Percentiles rank a stretch among this genome's conserved stretches.
Evolutionary conservation across 2,329 filamentous ascomycete genomes (phyloP).

Genomic region (Monilinia fructicola): DNA sequence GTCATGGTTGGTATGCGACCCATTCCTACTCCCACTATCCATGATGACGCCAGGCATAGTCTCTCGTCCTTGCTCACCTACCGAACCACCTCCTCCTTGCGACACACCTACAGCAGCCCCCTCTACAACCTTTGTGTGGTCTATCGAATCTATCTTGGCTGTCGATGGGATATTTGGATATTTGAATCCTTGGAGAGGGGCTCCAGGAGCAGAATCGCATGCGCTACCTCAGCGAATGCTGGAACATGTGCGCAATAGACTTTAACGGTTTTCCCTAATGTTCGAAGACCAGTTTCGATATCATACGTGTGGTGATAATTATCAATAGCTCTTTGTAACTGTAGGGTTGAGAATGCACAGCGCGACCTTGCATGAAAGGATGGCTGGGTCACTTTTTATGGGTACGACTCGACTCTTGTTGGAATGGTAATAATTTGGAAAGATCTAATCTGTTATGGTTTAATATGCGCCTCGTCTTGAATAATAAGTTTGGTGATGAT

Average conservation of each 20-base stretch:
- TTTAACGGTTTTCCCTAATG: slow-evolving; percentile 10
- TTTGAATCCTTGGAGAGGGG: slow-evolving; percentile 24
- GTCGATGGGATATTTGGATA: slow-evolving; percentile 26
- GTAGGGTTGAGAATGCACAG: slow-evolving; percentile 32
- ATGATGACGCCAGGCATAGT: slow-evolving; percentile 57
- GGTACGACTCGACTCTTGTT: slow-evolving; percentile 22
- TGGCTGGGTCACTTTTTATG: slow-evolving; percentile 28
- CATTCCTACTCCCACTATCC: slow-evolving; percentile 55
- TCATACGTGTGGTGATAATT: slow-evolving; percentile 19
- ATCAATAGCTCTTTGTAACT: slow-evolving; percentile 24
- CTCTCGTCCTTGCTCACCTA: slow-evolving; percentile 31
- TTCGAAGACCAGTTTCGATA: slow-evolving; percentile 5
- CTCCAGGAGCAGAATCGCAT: slow-evolving; percentile 36
- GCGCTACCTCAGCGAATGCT: slow-evolving; percentile 34
- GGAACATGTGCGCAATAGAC: slow-evolving; percentile 37
- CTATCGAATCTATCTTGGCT: slow-evolving; percentile 42
- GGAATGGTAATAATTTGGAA: slow-evolving; percentile 6
- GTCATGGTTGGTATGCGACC: slow-evolving; percentile 56
- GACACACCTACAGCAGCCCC: slow-evolving; percentile 35
- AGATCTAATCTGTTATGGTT: neutral
- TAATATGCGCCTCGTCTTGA: slow-evolving; percentile 13
- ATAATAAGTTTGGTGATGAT: neutral
- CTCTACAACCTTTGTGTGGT: slow-evolving; percentile 33
- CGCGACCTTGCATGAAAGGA: slow-evolving; percentile 38
- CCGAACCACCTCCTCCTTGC: slow-evolving; percentile 35